phyloP scores from a whole-genome alignment of 1,139 yeast genomes.

The Pichia sp. region DNA sequence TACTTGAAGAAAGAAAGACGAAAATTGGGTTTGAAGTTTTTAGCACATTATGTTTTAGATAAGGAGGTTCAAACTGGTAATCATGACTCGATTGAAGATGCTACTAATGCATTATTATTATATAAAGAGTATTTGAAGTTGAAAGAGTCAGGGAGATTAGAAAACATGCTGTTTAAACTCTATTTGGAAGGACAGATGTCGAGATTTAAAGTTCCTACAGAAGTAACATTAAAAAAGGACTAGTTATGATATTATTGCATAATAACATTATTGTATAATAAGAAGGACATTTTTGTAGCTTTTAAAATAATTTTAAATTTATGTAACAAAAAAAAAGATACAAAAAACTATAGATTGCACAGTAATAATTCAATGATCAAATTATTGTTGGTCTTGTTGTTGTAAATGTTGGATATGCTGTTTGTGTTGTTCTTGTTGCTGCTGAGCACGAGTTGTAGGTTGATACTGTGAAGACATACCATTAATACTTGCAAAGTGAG shows the following conservation, averaged over 20 bases:
- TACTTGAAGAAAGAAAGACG: conserved; percentile 66
- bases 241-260: not conserved
- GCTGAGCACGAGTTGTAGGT: conserved; percentile 29
- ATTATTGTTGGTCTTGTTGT: conserved; percentile 1
- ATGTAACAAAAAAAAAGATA: too few relatives aligned
- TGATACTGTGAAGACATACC: conserved; percentile 13
- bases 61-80: conserved; percentile 84
- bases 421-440: conserved; percentile 13
- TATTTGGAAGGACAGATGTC: conserved; percentile 69
- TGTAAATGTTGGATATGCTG: not conserved
- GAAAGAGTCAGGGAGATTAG: conserved; percentile 51
- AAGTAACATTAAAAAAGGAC: conserved; percentile 7
- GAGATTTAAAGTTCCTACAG: conserved; percentile 54
- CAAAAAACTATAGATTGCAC: too few relatives aligned
- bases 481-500: conserved; percentile 1
- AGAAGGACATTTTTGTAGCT: not conserved
- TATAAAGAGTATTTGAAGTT: conserved; percentile 69
- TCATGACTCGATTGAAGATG: conserved; percentile 97
- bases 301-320: too few relatives aligned
- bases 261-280: conserved; percentile 3
- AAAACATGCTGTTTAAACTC: conserved; percentile 53
- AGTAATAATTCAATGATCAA: too few relatives aligned
- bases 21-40: conserved; percentile 77
- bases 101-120: conserved; percentile 73
- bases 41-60: conserved; percentile 72